phyloP scores from a whole-genome alignment of 2,329 filamentous ascomycete species.

The Calonectria hawksworthii region DNA sequence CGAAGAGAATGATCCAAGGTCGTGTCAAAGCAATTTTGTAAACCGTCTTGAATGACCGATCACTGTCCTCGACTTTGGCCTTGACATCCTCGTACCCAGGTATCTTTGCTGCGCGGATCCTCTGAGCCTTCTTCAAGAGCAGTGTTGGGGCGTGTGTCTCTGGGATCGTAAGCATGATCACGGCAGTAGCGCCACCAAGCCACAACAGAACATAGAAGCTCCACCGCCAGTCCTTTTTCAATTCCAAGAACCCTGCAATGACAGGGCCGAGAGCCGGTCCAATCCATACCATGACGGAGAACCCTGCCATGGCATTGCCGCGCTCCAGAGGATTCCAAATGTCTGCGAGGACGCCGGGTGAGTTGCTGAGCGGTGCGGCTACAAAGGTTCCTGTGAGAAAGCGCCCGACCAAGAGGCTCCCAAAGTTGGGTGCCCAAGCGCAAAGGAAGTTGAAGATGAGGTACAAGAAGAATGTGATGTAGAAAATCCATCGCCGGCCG shows the following conservation, averaged over 20 bases:
- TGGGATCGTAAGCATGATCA: conserved; percentile 70
- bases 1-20: conserved; percentile 68
- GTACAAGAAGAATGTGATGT: conserved; percentile 63
- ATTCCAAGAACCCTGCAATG: conserved; percentile 68
- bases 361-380: conserved; percentile 62
- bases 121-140: conserved; percentile 65
- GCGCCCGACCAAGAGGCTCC: conserved; percentile 64
- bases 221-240: conserved; percentile 69
- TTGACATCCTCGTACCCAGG: conserved; percentile 66
- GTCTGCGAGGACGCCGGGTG: conserved; percentile 66
- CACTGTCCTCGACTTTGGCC: conserved; percentile 61
- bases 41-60: conserved; percentile 57
- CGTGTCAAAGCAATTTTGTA: conserved; percentile 67
- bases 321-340: conserved; percentile 67
- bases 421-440: conserved; percentile 69
- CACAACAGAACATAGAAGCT: conserved; percentile 63
- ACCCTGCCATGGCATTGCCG: conserved; percentile 67
- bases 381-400: conserved; percentile 70
- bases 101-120: conserved; percentile 63
- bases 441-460: conserved; percentile 67
- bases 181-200: conserved; percentile 54
- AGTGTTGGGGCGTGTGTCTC: conserved; percentile 68
- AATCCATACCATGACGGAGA: conserved; percentile 66
- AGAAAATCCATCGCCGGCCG: conserved; percentile 67
- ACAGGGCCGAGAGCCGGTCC: conserved; percentile 68